Conservation (phyloP, 1,284 basidiomycete genomes). For the Ustilago trichophora region DNA sequence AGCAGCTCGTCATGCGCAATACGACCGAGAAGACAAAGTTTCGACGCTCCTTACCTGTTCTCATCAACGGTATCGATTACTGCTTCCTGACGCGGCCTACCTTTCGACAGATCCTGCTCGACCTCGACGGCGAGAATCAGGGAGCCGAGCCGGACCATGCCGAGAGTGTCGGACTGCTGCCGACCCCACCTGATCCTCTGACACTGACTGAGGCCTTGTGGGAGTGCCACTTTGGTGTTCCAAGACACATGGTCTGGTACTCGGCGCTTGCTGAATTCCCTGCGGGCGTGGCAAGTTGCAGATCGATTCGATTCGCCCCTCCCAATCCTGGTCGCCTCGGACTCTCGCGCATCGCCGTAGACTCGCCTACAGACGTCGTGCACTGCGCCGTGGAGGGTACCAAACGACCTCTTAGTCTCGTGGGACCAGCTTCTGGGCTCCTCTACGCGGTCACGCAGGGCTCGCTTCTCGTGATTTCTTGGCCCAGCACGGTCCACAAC, state of each 20-base stretch:
- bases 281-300: constrained; percentile 6
- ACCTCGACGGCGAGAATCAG: constrained; percentile 8
- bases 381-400: constrained; percentile 25
- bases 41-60: constrained; percentile 8
- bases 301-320: neutral
- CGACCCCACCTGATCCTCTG: neutral
- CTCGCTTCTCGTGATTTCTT: constrained; percentile 22
- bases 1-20: constrained; percentile 16
- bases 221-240: constrained; percentile 27
- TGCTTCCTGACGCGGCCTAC: constrained; percentile 23
- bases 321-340: constrained; percentile 3
- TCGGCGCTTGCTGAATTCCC: neutral
- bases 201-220: constrained; percentile 25
- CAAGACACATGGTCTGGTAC: constrained; percentile 15
- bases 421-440: constrained; percentile 12
- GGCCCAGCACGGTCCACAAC: constrained; percentile 23
- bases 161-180: constrained; percentile 6
- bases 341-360: neutral
- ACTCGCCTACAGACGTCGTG: constrained; percentile 2
- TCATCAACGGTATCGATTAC: constrained; percentile 33
- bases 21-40: constrained; percentile 7
- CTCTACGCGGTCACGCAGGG: constrained; percentile 30
- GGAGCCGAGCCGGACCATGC: constrained; percentile 1
- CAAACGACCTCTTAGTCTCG: constrained; percentile 7
- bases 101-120: constrained; percentile 16